Conservation (phyloP, 805 yeast genomes). For the Ogataea parapolymorpha region DNA sequence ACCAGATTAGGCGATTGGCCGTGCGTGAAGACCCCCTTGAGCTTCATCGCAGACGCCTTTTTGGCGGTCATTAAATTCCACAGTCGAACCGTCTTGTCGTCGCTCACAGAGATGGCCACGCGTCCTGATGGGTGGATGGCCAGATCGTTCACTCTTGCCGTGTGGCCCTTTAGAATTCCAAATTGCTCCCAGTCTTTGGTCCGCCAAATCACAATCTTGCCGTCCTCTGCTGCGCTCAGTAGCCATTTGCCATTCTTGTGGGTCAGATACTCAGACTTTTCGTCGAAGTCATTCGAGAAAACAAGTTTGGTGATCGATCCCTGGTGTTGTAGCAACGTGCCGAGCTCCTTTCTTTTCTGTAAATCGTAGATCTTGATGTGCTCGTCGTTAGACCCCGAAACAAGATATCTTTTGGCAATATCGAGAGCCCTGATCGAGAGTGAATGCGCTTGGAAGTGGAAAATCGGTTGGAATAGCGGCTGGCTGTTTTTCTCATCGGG, state of each 20-base stretch:
- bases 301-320: slow-evolving; percentile 80
- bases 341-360: slow-evolving; percentile 90
- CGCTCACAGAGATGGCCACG: slow-evolving; percentile 85
- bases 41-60: slow-evolving; percentile 80
- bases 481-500: slow-evolving; percentile 39
- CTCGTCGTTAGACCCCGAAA: slow-evolving; percentile 94
- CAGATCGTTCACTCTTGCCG: slow-evolving; percentile 75
- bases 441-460: slow-evolving; percentile 94
- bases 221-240: slow-evolving; percentile 86
- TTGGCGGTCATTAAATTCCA: slow-evolving; percentile 98
- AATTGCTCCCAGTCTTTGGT: slow-evolving; percentile 95
- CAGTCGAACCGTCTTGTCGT: slow-evolving; percentile 75
- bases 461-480: slow-evolving; percentile 84
- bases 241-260: slow-evolving; percentile 79
- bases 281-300: slow-evolving; percentile 55
- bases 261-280: slow-evolving; percentile 22
- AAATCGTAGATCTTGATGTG: slow-evolving; percentile 91
- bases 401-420: slow-evolving; percentile 76
- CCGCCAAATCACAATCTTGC: slow-evolving; percentile 87
- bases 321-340: slow-evolving; percentile 80
- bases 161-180: slow-evolving; percentile 86
- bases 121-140: slow-evolving; percentile 89
- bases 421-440: slow-evolving; percentile 84
- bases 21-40: slow-evolving; percentile 63
- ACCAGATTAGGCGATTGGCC: slow-evolving; percentile 43